These are phyloP conservation scores for Acacia confusa DNA, from an alignment of 306 rosid genomes.

Conservation along the genomic window DNA sequence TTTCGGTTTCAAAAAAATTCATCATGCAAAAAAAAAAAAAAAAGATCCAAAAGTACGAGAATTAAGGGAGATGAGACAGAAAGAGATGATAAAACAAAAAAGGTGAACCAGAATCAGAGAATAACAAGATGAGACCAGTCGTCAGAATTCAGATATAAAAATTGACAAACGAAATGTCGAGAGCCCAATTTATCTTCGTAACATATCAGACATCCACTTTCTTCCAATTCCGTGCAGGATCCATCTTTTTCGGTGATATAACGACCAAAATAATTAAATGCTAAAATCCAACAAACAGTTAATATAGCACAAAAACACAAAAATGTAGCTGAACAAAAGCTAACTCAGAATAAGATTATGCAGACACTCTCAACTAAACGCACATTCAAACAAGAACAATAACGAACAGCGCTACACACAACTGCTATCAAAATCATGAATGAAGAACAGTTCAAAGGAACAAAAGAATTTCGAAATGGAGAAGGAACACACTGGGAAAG, in stretches of 20 bases:
- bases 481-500: conserved; percentile 71
- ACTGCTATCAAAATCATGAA: conserved; percentile 16
- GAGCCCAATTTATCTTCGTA: conserved; percentile 1
- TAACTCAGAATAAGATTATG: background rate
- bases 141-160: background rate
- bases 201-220: conserved; percentile 16
- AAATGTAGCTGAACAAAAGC: conserved; percentile 6
- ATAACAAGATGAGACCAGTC: background rate
- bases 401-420: conserved; percentile 1
- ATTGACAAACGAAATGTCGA: background rate
- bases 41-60: conserved; percentile 24
- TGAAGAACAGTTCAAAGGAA: background rate
- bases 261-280: background rate
- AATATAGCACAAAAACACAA: background rate
- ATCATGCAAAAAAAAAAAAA: background rate
- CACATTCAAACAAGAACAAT: background rate
- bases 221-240: conserved; percentile 13
- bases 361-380: background rate
- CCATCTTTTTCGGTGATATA: background rate
- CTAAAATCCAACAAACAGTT: background rate
- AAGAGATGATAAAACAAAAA: background rate
- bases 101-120: background rate
- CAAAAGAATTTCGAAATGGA: background rate
- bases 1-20: background rate
- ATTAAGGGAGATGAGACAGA: background rate